Evolutionary conservation across 1,284 basidiomycete species (phyloP).

Genomic region (Schizophyllum commune): DNA sequence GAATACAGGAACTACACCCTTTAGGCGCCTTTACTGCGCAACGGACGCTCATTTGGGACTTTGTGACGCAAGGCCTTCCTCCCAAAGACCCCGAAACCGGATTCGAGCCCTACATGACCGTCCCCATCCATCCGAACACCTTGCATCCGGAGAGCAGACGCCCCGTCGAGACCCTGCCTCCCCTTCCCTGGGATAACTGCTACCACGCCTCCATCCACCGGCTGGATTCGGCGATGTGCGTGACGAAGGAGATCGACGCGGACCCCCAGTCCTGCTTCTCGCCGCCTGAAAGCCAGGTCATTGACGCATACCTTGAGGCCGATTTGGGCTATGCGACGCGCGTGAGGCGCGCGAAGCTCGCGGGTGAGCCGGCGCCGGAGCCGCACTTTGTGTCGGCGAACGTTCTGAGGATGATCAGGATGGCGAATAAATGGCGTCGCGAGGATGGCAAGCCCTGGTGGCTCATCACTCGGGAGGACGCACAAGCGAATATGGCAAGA

Average conservation of each 20-base stretch:
- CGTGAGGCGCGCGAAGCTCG: background rate
- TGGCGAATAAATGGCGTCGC: background rate
- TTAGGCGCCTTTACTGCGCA: background rate
- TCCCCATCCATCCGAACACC: constrained; percentile 8
- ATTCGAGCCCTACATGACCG: constrained; percentile 4
- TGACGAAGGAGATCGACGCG: too few relatives aligned
- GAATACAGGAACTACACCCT: background rate
- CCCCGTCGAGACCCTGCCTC: constrained; percentile 2
- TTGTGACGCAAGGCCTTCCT: constrained; percentile 5
- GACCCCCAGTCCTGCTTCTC: background rate
- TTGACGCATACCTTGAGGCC: background rate
- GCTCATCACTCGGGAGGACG: background rate
- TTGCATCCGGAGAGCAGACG: constrained; percentile 4
- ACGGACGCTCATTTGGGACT: constrained; percentile 1
- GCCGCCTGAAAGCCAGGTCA: background rate
- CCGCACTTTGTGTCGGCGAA: background rate
- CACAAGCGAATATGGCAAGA: too few relatives aligned
- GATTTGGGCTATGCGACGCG: background rate
- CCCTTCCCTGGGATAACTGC: constrained; percentile 9
- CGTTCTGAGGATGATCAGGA: background rate
- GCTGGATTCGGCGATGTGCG: background rate
- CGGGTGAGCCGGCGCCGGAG: background rate
- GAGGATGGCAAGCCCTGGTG: background rate
- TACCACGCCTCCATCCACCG: constrained; percentile 3
- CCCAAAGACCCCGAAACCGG: background rate